Base-by-base conservation (phyloP, 1,284 basidiomycete genomes). In the Moniliella sp. region DNA sequence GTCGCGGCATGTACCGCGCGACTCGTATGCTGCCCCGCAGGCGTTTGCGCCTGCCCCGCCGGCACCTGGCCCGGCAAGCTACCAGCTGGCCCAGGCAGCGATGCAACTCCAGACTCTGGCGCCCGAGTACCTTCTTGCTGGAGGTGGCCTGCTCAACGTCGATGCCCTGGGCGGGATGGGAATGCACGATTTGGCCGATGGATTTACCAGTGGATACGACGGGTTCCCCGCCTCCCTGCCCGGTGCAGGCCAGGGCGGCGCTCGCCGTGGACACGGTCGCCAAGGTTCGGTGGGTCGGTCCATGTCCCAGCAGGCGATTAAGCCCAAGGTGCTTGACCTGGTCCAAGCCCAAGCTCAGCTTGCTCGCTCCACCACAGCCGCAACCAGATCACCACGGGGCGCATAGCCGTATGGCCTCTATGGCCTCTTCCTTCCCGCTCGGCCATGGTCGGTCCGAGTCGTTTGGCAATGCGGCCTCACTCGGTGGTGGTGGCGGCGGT, bases 341-440 rank as follows among this genome's bases (percentile, higher is more conserved):
- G 55, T 58, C 25, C 59, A 61, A 40, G 64, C 62, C 2, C 83
- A 88, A 60, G 82, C 84, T 7, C 91, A 99, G 61, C 69, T 99
- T 4, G 80, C 84, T 51, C 86, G 49, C 68, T 97, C 30, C 82
- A 91, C 55, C 84, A 93, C 56, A 97, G 94, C 70, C 78, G 91
- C 45, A 40, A 43, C 23, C 51, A 52, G 10, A 41, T 48, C 11
- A 82, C 82, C 18, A 18, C 33, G 80, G 81, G 10, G 82, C 91
- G 43, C 88, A 94, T 62, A 75, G 81, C 54, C 88, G 91, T 67
- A 84, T 88, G 71, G 73, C 82, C 9, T 97, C 91, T 0, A 93
- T 94, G n/a, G n/a, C n/a, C n/a, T n/a, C n/a, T n/a, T n/a, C n/a
- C n/a, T n/a, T n/a, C n/a, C n/a, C n/a, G n/a, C n/a, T n/a, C n/a